Base-by-base conservation (phyloP, 2,329 filamentous ascomycete species). In the Stromatinia cepivora region DNA sequence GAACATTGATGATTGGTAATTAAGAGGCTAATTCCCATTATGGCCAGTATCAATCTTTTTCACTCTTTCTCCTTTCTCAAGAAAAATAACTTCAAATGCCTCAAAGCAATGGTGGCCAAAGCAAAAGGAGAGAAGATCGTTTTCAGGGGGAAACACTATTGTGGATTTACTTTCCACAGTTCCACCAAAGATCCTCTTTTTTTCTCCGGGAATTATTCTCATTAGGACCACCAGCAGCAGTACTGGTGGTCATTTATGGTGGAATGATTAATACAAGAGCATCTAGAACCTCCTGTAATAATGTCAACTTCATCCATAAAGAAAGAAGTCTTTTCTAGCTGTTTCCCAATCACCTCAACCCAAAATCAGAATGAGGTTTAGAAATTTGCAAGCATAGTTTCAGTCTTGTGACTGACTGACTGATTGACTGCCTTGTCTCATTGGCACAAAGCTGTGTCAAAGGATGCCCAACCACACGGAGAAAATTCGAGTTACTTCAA, bases 111-210 rank as follows among this genome's bases (percentile, higher is more conserved):
- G 53, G 34, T 56, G 56, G 56, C n/a, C 28, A 59, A 13, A 59
- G 36, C 8, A 59, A 45, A 59, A 59, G 34, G 56, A 36, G n/a
- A 36, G 31, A 25, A 28, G 11, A 28, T 45, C 56, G 45, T 28
- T 28, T 45, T 59, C n/a, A 17, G 36, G 34, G 36, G 22, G 25
- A 48, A 62, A 48, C 58, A 45, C 15, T 45, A 61, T 61, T 61
- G 58, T 61, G 58, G 58, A 48, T 61, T 15, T 22, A 31, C 58
- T 61, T 48, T 34, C 59, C 59, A 62, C 22, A n/a, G 31, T 50
- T 62, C 59, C 59, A 62, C 59, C 45, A 36, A 34, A 62, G 45
- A 34, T 50, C 42, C 59, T 50, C 59, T 62, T 62, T 62, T 58
- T 48, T 2, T 39, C 34, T 58, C 36, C 22, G 34, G 34, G 13